Conservation (phyloP, 1,284 basidiomycete species). For the Malassezia nana region DNA sequence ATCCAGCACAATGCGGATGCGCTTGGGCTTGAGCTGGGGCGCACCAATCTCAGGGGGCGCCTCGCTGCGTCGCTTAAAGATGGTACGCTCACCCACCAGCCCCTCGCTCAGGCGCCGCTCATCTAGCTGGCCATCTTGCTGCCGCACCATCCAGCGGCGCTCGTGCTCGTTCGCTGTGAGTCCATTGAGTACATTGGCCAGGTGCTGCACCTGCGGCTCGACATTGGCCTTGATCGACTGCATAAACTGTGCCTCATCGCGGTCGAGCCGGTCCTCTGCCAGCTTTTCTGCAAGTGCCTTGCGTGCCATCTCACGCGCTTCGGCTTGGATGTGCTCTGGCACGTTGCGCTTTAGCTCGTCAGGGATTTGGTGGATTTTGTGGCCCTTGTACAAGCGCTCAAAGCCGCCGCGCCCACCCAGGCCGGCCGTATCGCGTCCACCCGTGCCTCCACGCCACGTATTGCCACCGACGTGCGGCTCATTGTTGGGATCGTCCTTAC, state of each 20-base stretch:
- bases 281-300: constrained; percentile 47
- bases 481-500: constrained; percentile 43
- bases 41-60: constrained; percentile 43
- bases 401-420: constrained; percentile 46
- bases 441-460: constrained; percentile 49
- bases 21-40: constrained; percentile 49
- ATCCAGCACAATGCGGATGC: constrained; percentile 49
- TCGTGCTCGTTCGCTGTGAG: constrained; percentile 49
- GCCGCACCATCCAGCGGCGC: constrained; percentile 47
- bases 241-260: constrained; percentile 42
- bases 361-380: constrained; percentile 46
- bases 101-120: constrained; percentile 47
- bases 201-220: constrained; percentile 34
- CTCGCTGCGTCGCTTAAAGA: constrained; percentile 46
- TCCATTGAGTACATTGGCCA: constrained; percentile 39
- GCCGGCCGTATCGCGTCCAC: constrained; percentile 48
- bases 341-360: constrained; percentile 47
- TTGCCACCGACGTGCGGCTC: constrained; percentile 48
- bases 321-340: constrained; percentile 44
- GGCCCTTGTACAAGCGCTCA: constrained; percentile 40
- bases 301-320: constrained; percentile 48
- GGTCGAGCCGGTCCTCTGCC: constrained; percentile 41
- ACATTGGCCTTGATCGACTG: constrained; percentile 39
- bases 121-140: constrained; percentile 49
- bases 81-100: constrained; percentile 46